Evolutionary conservation across 352 stramenopile species (phyloP).

Genomic region (Phytophthora europaea): DNA sequence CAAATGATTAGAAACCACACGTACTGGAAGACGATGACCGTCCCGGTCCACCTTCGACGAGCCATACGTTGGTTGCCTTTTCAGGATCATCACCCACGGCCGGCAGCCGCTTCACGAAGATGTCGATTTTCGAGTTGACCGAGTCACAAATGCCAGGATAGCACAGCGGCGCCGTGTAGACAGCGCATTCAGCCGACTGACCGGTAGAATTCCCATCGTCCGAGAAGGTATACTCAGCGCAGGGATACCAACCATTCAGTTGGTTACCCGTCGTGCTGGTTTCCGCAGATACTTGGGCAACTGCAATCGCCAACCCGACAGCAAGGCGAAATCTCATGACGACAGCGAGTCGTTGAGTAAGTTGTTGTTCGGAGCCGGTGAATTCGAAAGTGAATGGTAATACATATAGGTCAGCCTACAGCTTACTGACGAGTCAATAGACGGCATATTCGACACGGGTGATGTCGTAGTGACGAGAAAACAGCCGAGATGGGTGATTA

Average conservation of each 20-base stretch:
- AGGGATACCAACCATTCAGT: background rate
- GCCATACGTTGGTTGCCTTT: slow-evolving; percentile 36
- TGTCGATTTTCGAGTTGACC: background rate
- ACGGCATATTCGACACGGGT: too few relatives aligned
- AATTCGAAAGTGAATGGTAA: background rate
- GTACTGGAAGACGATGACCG: slow-evolving; percentile 39
- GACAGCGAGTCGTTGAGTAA: background rate
- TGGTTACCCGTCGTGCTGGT: background rate
- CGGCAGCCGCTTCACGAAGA: slow-evolving; percentile 12
- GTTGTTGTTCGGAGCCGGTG: background rate
- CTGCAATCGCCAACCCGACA: background rate
- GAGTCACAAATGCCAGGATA: slow-evolving; percentile 38
- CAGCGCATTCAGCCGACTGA: background rate
- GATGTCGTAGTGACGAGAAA: too few relatives aligned
- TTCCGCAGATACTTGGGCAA: background rate
- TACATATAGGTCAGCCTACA: too few relatives aligned
- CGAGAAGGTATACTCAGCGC: background rate
- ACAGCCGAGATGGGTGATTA: too few relatives aligned
- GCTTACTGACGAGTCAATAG: background rate
- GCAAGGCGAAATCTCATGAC: background rate
- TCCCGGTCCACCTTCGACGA: slow-evolving; percentile 45
- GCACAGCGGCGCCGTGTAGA: slow-evolving; percentile 38
- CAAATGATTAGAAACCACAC: background rate
- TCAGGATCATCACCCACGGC: background rate
- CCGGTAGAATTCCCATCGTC: background rate